Percentiles rank a stretch among this genome's conserved stretches.
phyloP scores from a whole-genome alignment of 805 yeast species.

The Wickerhamiella nectarea region DNA sequence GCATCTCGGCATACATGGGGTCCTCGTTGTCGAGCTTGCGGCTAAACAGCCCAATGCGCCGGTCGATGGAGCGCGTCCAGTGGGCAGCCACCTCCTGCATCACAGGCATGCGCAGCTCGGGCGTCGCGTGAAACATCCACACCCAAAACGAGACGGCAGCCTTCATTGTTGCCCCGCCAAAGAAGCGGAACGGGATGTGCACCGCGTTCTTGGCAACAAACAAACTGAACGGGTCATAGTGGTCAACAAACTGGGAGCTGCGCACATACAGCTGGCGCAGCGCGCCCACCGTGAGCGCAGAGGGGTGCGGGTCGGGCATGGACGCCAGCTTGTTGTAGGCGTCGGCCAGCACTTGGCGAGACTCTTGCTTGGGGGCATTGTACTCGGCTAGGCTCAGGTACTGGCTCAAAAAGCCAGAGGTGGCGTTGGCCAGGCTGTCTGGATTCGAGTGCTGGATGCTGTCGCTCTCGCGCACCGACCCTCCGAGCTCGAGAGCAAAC shows the following conservation, averaged over 20 bases:
- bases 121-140: conserved; percentile 54
- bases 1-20: conserved; percentile 66
- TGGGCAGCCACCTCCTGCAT: conserved; percentile 53
- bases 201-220: conserved; percentile 22
- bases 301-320: conserved; percentile 5
- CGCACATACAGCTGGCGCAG: conserved; percentile 9
- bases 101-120: conserved; percentile 42
- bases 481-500: conserved; percentile 83
- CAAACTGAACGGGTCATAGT: conserved; percentile 10
- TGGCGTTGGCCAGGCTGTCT: conserved; percentile 31
- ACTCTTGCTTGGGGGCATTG: not conserved
- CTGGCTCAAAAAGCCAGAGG: conserved; percentile 64
- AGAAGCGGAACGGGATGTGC: conserved; percentile 51
- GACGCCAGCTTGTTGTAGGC: not conserved
- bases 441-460: conserved; percentile 1
- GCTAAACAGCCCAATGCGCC: conserved; percentile 51
- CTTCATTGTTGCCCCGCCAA: conserved; percentile 45
- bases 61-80: conserved; percentile 55
- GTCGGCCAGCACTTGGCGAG: not conserved
- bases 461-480: conserved; percentile 31
- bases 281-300: not conserved
- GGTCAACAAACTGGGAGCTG: conserved; percentile 7
- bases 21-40: conserved; percentile 37
- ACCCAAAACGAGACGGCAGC: conserved; percentile 70
- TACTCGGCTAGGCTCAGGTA: conserved; percentile 33